These are phyloP conservation scores for Aureoboletus auriporus DNA, from an alignment of 768 basidiomycete species.

Conservation along the genomic window DNA sequence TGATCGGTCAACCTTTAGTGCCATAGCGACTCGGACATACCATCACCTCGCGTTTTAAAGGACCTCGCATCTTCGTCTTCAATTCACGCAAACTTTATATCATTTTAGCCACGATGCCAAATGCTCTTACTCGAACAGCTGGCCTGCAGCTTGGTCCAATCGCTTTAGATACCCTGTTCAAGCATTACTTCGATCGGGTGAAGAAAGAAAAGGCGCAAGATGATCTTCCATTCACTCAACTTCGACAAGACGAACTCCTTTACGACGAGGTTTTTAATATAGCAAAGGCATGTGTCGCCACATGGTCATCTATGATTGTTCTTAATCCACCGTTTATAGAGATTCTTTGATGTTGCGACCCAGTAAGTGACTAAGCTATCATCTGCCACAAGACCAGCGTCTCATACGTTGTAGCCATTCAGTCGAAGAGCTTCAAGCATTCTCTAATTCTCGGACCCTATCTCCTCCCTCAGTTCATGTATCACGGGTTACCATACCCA, in stretches of 20 bases:
- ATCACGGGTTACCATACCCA: slow-evolving; percentile 66
- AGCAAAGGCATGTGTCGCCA: slow-evolving; percentile 50
- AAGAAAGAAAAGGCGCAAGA: slow-evolving; percentile 39
- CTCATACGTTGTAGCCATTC: slow-evolving; percentile 53
- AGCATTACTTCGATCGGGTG: slow-evolving; percentile 75
- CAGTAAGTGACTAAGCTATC: slow-evolving; percentile 42
- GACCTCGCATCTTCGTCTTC: not conserved
- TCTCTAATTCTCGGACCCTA: slow-evolving; percentile 78
- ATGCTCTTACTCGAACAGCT: slow-evolving; percentile 58
- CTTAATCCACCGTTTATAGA: slow-evolving; percentile 33
- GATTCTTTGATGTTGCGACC: slow-evolving; percentile 71
- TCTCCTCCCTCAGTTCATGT: slow-evolving; percentile 83
- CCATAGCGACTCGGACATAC: not conserved
- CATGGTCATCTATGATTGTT: not conserved
- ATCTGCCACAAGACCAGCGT: not conserved
- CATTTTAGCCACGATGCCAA: slow-evolving; percentile 31
- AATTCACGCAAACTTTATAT: not conserved
- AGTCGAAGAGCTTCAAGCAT: slow-evolving; percentile 76
- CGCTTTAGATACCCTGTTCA: slow-evolving; percentile 73
- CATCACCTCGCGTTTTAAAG: not conserved
- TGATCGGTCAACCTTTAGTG: not conserved
- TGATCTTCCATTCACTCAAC: slow-evolving; percentile 39
- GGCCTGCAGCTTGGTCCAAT: slow-evolving; percentile 68
- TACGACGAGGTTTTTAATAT: slow-evolving; percentile 80
- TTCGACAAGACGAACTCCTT: slow-evolving; percentile 70